Base-by-base conservation (phyloP, 495 filamentous ascomycete genomes). In the Cercophora samala region DNA sequence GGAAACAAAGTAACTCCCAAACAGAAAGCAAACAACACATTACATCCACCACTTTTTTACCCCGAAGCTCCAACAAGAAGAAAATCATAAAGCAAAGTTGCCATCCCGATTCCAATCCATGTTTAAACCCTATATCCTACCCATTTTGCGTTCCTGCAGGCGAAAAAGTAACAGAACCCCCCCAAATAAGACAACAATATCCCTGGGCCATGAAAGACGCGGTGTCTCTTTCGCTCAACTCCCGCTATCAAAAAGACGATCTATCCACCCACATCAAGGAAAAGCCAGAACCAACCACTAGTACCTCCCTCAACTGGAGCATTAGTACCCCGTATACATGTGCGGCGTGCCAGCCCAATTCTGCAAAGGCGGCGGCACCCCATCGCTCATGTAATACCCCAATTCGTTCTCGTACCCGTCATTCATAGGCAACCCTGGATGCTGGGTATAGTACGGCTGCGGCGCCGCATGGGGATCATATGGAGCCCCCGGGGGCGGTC, bases 341-440 rank as follows among this genome's bases (percentile, higher is more conserved):
- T 64, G 62, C 29, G 58, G 66, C 4, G 62, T 62, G 1, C 64
- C 64, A 18, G 66, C 65, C 73, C 74, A 77, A 54, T 68, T 70
- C 37, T 67, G 69, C 64, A 66, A 66, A 21, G 63, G 64, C 17
- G 62, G 3, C 42, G 66, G 54, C 25, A 62, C 67, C 13, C 68
- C 66, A 18, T 75, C 74, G 17, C 67, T 66, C 66, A 77, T 75
- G 62, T 75, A 74, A 25, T 73, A 73, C 32, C 69, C 68, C 46
- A 77, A 55, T 60, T 77, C 74, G 46, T 72, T 59, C 68, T 76
- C 74, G 46, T 76, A 77, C 21, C 75, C 75, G 52, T 77, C 75
- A 18, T 70, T 73, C 21, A 67, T 53, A 4, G 64, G 62, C 63
- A 73, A 62, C 59, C 58, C 63, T 53, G 61, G 52, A 37, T 63